Conservation (phyloP, 73 alveolate genomes). For the Stentor roeselii region DNA sequence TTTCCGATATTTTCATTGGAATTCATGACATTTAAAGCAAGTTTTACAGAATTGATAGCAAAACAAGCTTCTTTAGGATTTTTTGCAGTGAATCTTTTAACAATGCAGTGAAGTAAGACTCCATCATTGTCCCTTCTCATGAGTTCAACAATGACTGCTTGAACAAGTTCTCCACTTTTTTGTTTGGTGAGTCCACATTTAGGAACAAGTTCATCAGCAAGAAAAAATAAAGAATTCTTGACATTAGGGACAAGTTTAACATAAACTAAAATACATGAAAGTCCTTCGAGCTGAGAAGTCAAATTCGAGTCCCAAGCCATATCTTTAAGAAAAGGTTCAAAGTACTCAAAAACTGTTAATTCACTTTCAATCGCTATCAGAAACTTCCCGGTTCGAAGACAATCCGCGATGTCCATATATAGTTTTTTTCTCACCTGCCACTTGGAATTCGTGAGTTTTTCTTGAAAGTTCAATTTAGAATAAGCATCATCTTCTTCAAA, state of each 20-base stretch:
- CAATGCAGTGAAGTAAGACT: neutral
- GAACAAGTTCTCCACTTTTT: constrained; percentile 19
- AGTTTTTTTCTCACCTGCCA: constrained; percentile 21
- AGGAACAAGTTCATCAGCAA: constrained; percentile 9
- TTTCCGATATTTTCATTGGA: neutral
- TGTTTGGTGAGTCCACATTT: constrained; percentile 18
- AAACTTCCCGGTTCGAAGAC: neutral
- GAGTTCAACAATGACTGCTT: neutral
- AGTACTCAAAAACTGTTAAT: neutral
- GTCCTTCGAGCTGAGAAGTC: constrained; percentile 12
- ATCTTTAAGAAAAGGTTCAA: constrained; percentile 7
- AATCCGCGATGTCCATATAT: constrained; percentile 12
- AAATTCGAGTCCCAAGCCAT: constrained; percentile 14
- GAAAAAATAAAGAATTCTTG: neutral
- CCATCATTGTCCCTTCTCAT: neutral
- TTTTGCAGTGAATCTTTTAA: constrained; percentile 18
- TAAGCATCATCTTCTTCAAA: constrained; percentile 9
- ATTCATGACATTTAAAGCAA: neutral
- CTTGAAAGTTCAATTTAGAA: neutral
- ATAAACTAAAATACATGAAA: neutral
- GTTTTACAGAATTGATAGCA: neutral
- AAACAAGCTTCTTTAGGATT: constrained; percentile 19
- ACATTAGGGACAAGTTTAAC: constrained; percentile 9
- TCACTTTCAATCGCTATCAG: neutral
- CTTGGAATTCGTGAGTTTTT: neutral